phyloP scores from a whole-genome alignment of 2,329 filamentous ascomycete species.

The Penicillium occitanis region DNA sequence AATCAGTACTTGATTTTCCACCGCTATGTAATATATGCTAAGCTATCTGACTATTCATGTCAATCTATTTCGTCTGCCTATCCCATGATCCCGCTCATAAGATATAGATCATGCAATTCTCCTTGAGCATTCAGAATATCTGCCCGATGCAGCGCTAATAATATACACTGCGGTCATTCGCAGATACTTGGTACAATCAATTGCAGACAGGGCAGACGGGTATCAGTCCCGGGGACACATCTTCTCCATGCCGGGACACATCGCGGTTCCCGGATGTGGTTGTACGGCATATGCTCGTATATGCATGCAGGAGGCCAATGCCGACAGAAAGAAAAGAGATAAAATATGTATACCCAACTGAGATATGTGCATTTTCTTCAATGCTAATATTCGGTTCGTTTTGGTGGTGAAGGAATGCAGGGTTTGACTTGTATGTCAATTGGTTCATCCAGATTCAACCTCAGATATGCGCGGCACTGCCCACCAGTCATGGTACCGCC shows the following conservation, averaged over 20 bases:
- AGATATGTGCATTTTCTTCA: not conserved
- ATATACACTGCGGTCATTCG: not conserved
- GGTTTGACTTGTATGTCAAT: not conserved
- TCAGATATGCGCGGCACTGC: conserved; percentile 34
- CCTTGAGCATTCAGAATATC: not conserved
- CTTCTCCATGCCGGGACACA: not conserved
- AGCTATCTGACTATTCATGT: not conserved
- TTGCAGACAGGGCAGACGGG: not conserved
- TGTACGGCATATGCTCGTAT: not conserved
- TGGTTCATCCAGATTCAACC: conserved; percentile 10
- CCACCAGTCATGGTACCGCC: conserved; percentile 50
- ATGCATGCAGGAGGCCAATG: not conserved
- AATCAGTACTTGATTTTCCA: not conserved
- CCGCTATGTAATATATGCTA: not conserved
- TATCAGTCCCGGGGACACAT: not conserved
- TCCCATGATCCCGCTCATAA: not conserved
- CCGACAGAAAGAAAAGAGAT: not conserved
- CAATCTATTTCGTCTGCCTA: not conserved
- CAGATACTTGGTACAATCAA: not conserved
- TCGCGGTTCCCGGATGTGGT: not conserved
- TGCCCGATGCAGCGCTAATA: not conserved
- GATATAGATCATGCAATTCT: not conserved
- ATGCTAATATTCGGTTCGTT: not conserved
- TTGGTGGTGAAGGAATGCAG: not conserved
- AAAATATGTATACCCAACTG: not conserved